Evolutionary conservation across 2,329 filamentous ascomycete species (phyloP), one percentile per base, ranked within the genome.

Genomic region (Lachnellula suecica): DNA sequence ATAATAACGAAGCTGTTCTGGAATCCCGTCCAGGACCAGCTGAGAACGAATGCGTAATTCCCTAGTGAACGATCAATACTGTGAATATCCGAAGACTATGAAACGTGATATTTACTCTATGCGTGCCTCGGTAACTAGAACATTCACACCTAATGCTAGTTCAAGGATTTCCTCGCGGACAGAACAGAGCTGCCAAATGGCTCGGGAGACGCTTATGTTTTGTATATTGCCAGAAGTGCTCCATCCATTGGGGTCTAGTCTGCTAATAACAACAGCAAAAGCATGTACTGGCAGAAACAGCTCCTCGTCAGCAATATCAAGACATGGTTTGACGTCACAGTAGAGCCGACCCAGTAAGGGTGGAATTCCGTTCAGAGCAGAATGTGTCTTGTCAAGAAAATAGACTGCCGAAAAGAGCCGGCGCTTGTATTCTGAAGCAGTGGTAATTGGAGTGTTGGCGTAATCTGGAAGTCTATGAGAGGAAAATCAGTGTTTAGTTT

Each of bases 91-190:
- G 22, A n/a, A 31, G 34, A 24, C n/a, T n/a, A n/a, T n/a, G 17
- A 15, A 4, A 13, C 8, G 5, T 25, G 11, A 40, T 9, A 50
- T 52, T 46, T 52, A 65, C 61, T 53, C 49, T 22, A 64, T 62
- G 43, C 59, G 45, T n/a, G 44, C 29, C 44, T 47, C 52, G 9
- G 60, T 53, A n/a, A 62, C 53, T 17, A 53, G 29, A 29, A 62
- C 57, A 52, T 65, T 62, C 2, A 63, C 57, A 3, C 63, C 63
- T 10, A 67, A 51, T 4, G 64, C 59, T 29, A 63, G 15, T 40
- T 65, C 62, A 9, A 67, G 47, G 10, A 67, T 65, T 34, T 65
- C 63, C 44, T 67, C 65, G 27, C 64, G 58, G 24, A 66, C 54
- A 9, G 50, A 41, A 22, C 47, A 48, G 6, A 63, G 42, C 10